Percentiles rank a stretch among this genome's conserved stretches.
These are phyloP conservation scores for Sugiyamaella paludigena DNA, from an alignment of 1,139 yeast species.

Conservation along the genomic window DNA sequence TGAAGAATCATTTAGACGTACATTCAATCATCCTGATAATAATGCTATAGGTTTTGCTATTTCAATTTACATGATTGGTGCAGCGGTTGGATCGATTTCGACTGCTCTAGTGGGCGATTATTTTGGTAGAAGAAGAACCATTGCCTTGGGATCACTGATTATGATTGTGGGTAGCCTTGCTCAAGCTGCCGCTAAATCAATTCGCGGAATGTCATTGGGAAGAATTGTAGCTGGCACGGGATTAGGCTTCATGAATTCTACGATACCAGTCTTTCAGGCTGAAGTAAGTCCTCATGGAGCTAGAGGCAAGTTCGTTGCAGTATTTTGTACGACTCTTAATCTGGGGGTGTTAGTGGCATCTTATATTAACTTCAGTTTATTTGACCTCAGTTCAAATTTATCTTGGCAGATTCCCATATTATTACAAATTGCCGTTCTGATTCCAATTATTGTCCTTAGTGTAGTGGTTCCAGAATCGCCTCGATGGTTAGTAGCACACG, in stretches of 20 bases:
- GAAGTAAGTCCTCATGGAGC: slow-evolving; percentile 68
- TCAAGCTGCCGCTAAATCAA: slow-evolving; percentile 71
- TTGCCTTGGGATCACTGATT: slow-evolving; percentile 64
- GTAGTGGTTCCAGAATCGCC: slow-evolving; percentile 66
- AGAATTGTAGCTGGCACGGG: slow-evolving; percentile 74
- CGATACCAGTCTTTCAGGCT: slow-evolving; percentile 73
- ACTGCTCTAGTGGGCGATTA: slow-evolving; percentile 55
- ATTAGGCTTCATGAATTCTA: slow-evolving; percentile 72
- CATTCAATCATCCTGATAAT: slow-evolving; percentile 21
- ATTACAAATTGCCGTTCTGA: slow-evolving; percentile 25
- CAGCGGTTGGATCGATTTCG: slow-evolving; percentile 47
- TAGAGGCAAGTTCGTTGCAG: slow-evolving; percentile 65
- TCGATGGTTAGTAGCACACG: slow-evolving; percentile 54
- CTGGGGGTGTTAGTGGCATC: slow-evolving; percentile 69
- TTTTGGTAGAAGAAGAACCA: slow-evolving; percentile 67
- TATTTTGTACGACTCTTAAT: slow-evolving; percentile 66
- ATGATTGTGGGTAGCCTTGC: slow-evolving; percentile 77
- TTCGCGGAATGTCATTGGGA: slow-evolving; percentile 70
- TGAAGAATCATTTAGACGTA: slow-evolving; percentile 16
- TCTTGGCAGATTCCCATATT: slow-evolving; percentile 53
- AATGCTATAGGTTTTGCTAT: slow-evolving; percentile 27
- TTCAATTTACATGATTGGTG: slow-evolving; percentile 78
- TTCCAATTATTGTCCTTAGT: slow-evolving; percentile 22
- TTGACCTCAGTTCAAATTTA: slow-evolving; percentile 32
- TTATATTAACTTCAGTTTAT: slow-evolving; percentile 60